Base-by-base conservation (phyloP, 2,329 filamentous ascomycete species). In the Microsporum canis region DNA sequence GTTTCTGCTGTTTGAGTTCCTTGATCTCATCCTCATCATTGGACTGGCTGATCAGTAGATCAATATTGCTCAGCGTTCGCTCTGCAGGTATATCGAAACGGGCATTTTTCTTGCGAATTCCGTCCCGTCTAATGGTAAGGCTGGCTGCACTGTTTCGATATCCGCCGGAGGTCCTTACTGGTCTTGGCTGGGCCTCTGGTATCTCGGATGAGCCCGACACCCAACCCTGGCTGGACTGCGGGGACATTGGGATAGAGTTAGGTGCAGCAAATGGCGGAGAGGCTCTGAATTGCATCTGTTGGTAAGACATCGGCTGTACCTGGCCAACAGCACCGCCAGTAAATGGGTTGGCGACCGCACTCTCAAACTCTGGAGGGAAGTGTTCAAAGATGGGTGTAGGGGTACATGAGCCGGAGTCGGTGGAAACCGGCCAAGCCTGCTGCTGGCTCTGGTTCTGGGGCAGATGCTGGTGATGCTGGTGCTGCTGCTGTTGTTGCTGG, bases 101-200 rank as follows among this genome's bases (percentile, higher is more conserved):
- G 66, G 91, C 91, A 71, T 97, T 99, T 87, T 97, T 97, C 85
- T 99, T 99, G 70, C 94, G 85, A 75, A 97, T 95, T 64, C 94
- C 90, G 68, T 95, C 91, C 61, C 89, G 85, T 67, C 89, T 83
- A 59, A 84, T 77, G 64, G 84, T 82, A 73, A 89, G 79, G 61
- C 91, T 87, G 64, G 91, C 90, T 77, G 88, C 88, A 14, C 31
- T 47, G 60, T 73, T 68, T 83, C 88, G 71, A 85, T 84, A 74
- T 87, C 82, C 79, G 33, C 88, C 84, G 12, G 53, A 39, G n/a
- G 60, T 47, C 14, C 57, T 38, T 47, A 84, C 70, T 70, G 80
- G 73, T 77, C 82, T 71, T 71, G 78, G 77, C 68, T 65, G 74
- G 68, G 71, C 79, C 73, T 80, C 83, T 69, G 73, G 68, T 59